These are phyloP conservation scores for Pelargonium nanum DNA, from an alignment of 345 rosid species.

Conservation along the genomic window DNA sequence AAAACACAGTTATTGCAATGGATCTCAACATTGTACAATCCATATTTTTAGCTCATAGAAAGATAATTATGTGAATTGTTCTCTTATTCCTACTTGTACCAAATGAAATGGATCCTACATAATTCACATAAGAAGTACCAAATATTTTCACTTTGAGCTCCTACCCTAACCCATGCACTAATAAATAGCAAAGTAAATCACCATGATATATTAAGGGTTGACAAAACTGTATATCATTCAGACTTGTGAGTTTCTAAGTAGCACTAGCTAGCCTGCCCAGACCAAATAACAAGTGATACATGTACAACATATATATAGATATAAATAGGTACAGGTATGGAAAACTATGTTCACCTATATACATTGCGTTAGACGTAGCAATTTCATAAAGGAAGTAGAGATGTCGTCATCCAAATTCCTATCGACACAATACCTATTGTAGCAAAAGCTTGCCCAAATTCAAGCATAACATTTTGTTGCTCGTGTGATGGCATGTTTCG, in stretches of 20 bases:
- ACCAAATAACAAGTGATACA: not conserved
- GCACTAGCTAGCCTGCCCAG: not conserved
- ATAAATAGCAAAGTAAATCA: no score
- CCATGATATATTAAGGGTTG: no score
- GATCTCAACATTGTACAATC: no score
- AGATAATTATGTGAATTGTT: no score
- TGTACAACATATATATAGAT: constrained; percentile 12
- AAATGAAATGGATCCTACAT: no score
- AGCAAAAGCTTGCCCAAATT: constrained; percentile 65
- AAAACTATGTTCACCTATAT: constrained; percentile 19
- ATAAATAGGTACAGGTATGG: constrained; percentile 1
- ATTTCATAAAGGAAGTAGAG: constrained; percentile 35
- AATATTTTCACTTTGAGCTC: no score
- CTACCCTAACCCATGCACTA: no score
- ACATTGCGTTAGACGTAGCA: constrained; percentile 10
- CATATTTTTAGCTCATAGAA: no score
- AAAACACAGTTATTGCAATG: no score
- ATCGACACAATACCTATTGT: constrained; percentile 62
- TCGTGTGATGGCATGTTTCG: constrained; percentile 45
- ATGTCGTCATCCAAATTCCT: constrained; percentile 76
- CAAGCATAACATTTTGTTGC: constrained; percentile 40
- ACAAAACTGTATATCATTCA: not conserved
- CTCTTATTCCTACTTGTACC: no score
- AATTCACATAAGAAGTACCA: no score
- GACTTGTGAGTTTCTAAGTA: not conserved